Evolutionary conservation across 345 rosid genomes (phyloP).

Genomic region (Syzygium aromaticum): DNA sequence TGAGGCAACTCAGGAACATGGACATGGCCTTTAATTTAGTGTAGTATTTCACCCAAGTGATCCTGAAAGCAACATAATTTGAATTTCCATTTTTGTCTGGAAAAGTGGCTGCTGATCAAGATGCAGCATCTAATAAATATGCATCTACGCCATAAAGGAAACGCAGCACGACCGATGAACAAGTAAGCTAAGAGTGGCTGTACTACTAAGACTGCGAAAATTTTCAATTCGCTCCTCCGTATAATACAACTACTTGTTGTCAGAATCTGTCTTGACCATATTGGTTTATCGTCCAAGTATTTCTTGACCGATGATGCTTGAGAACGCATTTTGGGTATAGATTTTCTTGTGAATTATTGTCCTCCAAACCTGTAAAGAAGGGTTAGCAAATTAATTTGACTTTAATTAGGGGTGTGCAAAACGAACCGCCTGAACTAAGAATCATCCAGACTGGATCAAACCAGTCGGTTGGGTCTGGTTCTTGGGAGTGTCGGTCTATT

Average conservation of each 20-base stretch:
- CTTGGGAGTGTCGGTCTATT: too few species aligned
- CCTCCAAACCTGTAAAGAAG: constrained; percentile 48
- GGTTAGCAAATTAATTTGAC: background rate
- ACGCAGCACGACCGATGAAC: background rate
- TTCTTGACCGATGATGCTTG: constrained; percentile 39
- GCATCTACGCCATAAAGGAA: background rate
- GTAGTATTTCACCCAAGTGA: background rate
- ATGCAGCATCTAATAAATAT: background rate
- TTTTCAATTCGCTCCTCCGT: background rate
- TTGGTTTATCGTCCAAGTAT: constrained; percentile 30
- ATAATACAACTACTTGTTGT: constrained; percentile 41
- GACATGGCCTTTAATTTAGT: background rate
- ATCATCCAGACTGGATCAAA: too few species aligned
- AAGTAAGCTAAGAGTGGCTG: too few species aligned
- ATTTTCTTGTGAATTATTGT: constrained; percentile 75
- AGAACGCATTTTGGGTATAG: constrained; percentile 31
- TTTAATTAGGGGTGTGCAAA: too few species aligned
- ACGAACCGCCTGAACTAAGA: too few species aligned
- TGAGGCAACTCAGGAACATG: background rate
- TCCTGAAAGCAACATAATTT: background rate
- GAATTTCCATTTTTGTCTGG: background rate
- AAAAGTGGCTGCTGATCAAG: background rate
- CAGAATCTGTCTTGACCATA: constrained; percentile 79
- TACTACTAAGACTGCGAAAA: background rate
- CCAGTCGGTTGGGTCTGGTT: too few species aligned